These are phyloP conservation scores for Ceratocystis diversiconidia DNA, from an alignment of 2,329 filamentous ascomycete genomes.

Conservation along the genomic window DNA sequence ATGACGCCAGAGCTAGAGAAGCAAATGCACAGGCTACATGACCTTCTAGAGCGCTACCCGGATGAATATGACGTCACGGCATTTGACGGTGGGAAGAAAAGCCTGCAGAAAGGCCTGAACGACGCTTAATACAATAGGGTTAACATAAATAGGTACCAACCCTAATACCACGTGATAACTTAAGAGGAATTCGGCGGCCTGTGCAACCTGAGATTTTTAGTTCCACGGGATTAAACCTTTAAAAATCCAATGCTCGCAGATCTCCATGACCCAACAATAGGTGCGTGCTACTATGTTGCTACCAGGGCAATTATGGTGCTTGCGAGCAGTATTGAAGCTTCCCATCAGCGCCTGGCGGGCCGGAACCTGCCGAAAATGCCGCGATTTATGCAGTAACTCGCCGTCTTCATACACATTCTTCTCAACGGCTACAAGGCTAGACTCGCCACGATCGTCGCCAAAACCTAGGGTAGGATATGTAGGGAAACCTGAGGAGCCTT, in stretches of 20 bases:
- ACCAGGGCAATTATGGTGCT: not conserved
- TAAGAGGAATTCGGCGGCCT: not conserved
- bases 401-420: not conserved
- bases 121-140: slow-evolving; percentile 1
- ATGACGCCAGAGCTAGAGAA: slow-evolving; percentile 62
- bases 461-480: no score
- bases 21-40: slow-evolving; percentile 59
- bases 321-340: not conserved
- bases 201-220: not conserved
- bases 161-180: not conserved
- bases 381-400: not conserved
- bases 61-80: slow-evolving; percentile 76
- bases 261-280: not conserved
- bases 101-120: not conserved
- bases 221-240: not conserved
- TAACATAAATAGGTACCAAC: not conserved
- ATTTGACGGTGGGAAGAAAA: slow-evolving; percentile 57
- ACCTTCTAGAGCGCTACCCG: slow-evolving; percentile 72
- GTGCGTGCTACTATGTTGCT: not conserved
- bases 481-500: no score
- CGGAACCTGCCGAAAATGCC: not conserved
- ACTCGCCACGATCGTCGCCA: not conserved
- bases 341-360: not conserved
- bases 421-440: not conserved
- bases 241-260: not conserved